Evolutionary conservation across 1,139 yeast species (phyloP).

Genomic region (Pneumocystis wakefieldiae): DNA sequence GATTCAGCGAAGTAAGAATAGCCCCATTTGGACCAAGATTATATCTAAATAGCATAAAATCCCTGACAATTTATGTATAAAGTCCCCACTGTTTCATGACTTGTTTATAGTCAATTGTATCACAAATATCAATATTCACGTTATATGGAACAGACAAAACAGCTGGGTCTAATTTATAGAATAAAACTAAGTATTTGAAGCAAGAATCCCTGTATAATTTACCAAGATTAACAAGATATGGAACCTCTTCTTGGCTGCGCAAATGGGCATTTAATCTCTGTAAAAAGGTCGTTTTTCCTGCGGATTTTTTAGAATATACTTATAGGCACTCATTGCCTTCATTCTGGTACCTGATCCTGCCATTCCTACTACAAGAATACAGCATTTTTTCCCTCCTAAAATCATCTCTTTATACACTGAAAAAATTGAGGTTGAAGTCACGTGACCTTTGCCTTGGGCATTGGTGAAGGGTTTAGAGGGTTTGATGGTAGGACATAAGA

Average conservation of each 20-base stretch:
- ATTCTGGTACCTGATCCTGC: slow-evolving; percentile 13
- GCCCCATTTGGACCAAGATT: slow-evolving; percentile 97
- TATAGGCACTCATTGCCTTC: neutral
- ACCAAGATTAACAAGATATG: slow-evolving; percentile 66
- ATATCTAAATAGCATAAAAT: slow-evolving; percentile 31
- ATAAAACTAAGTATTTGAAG: neutral
- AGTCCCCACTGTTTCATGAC: slow-evolving; percentile 59
- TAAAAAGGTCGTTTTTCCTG: slow-evolving; percentile 93
- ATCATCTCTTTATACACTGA: neutral
- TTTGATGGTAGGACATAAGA: no score
- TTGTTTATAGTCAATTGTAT: slow-evolving; percentile 85
- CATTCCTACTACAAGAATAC: slow-evolving; percentile 16
- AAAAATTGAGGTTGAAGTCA: no score
- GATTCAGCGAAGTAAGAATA: slow-evolving; percentile 81
- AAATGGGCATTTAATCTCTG: slow-evolving; percentile 84
- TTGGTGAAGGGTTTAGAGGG: no score
- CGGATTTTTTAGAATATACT: neutral
- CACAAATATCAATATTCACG: slow-evolving; percentile 89
- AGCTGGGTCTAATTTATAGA: slow-evolving; percentile 54
- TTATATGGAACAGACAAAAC: slow-evolving; percentile 84
- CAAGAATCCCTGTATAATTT: neutral
- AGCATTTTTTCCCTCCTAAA: slow-evolving; percentile 2
- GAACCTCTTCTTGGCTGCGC: slow-evolving; percentile 49
- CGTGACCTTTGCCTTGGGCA: no score
- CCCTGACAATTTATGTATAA: neutral